Conservation (phyloP, 305 asterid species). For the Rubia tinctorum region DNA sequence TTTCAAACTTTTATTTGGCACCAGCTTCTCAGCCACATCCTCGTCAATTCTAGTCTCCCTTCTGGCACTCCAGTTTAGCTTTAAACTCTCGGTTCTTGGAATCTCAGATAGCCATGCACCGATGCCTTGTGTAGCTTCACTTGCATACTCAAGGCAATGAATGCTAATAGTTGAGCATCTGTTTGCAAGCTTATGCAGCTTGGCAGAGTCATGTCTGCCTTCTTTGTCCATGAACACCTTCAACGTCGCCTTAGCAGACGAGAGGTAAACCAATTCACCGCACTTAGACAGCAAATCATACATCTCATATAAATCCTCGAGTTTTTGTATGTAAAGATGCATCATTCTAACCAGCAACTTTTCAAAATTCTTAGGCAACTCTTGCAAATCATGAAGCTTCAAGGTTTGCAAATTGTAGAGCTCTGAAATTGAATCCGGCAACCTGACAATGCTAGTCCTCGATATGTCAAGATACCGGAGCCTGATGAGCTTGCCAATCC, state of each 20-base stretch:
- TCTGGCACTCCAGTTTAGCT: constrained; percentile 11
- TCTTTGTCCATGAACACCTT: background rate
- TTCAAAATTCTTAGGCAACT: background rate
- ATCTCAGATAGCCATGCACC: constrained; percentile 7
- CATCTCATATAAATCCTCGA: background rate
- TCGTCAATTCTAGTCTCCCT: constrained; percentile 4
- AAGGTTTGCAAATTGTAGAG: constrained; percentile 23
- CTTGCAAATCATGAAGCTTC: background rate
- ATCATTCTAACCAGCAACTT: constrained; percentile 2
- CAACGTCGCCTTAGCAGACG: background rate
- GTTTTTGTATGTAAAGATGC: constrained; percentile 2
- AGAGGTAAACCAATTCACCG: background rate
- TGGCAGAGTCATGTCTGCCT: background rate
- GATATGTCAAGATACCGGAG: constrained; percentile 21
- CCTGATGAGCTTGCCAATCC: background rate
- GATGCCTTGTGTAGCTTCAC: background rate
- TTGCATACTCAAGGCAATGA: constrained; percentile 16
- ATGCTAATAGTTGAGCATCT: constrained; percentile 1
- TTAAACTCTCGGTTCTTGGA: background rate
- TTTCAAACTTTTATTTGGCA: constrained; percentile 9
- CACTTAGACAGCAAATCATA: background rate
- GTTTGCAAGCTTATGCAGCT: background rate
- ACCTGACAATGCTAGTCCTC: constrained; percentile 2
- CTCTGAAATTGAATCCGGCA: constrained; percentile 12
- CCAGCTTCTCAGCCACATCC: constrained; percentile 14